These are phyloP conservation scores for Speleostelium caveatum DNA, from an alignment of 78 protist genomes.

Conservation along the genomic window DNA sequence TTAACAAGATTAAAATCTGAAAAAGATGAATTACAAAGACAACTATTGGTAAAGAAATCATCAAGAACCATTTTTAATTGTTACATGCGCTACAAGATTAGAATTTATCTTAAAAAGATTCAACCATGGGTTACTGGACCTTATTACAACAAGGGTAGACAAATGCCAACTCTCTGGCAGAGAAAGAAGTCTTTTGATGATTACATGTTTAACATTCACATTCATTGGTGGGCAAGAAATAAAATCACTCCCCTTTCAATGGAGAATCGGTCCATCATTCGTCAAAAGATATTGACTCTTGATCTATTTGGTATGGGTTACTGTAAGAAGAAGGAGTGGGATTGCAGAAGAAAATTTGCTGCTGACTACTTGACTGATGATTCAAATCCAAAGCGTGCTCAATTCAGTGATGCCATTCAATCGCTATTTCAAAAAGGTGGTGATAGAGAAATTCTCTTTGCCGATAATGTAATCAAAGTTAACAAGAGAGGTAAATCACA, in stretches of 20 bases:
- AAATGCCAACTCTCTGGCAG: slow-evolving; percentile 54
- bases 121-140: slow-evolving; percentile 28
- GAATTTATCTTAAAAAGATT: neutral
- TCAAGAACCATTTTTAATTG: neutral
- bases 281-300: slow-evolving; percentile 70
- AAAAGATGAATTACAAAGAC: slow-evolving; percentile 67
- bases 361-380: slow-evolving; percentile 72
- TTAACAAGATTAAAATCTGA: slow-evolving; percentile 1
- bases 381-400: slow-evolving; percentile 65
- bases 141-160: slow-evolving; percentile 29
- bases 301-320: slow-evolving; percentile 59
- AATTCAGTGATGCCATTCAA: slow-evolving; percentile 58
- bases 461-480: slow-evolving; percentile 79
- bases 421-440: slow-evolving; percentile 51
- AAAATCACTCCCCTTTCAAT: slow-evolving; percentile 22
- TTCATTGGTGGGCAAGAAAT: slow-evolving; percentile 70
- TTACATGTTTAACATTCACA: neutral
- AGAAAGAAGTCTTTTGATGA: slow-evolving; percentile 11
- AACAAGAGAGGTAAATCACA: slow-evolving; percentile 83
- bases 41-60: neutral
- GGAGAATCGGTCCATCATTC: slow-evolving; percentile 39
- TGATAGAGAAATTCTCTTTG: slow-evolving; percentile 76
- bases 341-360: slow-evolving; percentile 34
- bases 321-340: slow-evolving; percentile 52
- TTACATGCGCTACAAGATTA: slow-evolving; percentile 25